Evolutionary conservation across 148 eudicot species (phyloP).

Genomic region (Euryodendron excelsum): DNA sequence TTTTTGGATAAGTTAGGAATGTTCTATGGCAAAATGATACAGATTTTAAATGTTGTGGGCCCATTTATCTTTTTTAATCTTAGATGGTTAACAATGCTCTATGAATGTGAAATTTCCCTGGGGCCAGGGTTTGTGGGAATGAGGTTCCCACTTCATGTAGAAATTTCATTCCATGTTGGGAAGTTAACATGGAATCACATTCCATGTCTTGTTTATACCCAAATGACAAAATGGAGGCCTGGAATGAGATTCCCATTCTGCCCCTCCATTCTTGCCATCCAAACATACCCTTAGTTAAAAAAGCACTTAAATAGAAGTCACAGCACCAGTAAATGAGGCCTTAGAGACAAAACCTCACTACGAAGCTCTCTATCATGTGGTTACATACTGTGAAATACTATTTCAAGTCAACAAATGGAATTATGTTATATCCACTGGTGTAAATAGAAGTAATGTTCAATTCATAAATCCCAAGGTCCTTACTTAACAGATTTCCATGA

Average conservation of each 20-base stretch:
- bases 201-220: not conserved
- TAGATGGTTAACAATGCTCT: not conserved
- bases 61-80: not conserved
- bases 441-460: not conserved
- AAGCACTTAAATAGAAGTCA: not conserved
- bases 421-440: not conserved
- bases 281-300: not conserved
- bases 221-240: not conserved
- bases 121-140: not conserved
- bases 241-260: not conserved
- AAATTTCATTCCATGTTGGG: not conserved
- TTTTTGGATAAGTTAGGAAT: constrained; percentile 2
- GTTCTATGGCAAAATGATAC: not conserved
- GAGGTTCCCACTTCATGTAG: not conserved
- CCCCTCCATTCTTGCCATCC: not conserved
- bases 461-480: constrained; percentile 6
- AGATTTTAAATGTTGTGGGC: not conserved
- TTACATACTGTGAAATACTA: not conserved
- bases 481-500: not conserved
- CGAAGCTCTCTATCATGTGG: not conserved
- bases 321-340: not conserved
- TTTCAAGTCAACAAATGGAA: not conserved
- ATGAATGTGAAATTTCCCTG: not conserved
- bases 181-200: not conserved
- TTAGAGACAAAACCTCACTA: not conserved